Evolutionary conservation across 208 protist species (phyloP), one percentile per base, ranked within the genome.

Genomic region (Crithidia sp.): DNA sequence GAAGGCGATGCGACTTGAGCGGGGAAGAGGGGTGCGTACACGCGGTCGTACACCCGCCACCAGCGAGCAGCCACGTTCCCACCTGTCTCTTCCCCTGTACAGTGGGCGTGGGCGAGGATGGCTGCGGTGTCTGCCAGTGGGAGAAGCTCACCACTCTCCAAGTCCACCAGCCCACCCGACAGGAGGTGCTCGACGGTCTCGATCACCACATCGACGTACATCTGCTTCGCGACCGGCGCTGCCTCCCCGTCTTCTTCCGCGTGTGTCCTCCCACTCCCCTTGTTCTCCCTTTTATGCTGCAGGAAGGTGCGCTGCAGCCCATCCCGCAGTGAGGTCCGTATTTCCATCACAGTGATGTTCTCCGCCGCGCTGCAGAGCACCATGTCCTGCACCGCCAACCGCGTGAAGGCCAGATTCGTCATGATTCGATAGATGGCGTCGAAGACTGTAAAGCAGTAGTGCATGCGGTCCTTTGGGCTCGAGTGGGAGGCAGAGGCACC

Each of bases 251-350:
- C 67, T 49, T 55, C 19, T 37, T 17, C 58, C 4, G 4, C 28
- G 1, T 0, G 28, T 28, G 28, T 28, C 1, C 0, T 28, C 28
- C 28, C 28, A 28, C 28, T 28, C 28, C 1, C 28, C 0, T 28
- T 28, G 28, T 28, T 28, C 28, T 28, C 28, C 28, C 28, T 28
- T 28, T 28, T 28, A 28, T 28, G 28, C 28, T 28, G 28, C 28
- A 28, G 53, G 63, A 80, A 74, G 5, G 16, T 60, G 41, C 52
- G 54, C 36, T 60, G 74, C 41, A 95, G 49, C n/a, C 83, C 84
- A 14, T 88, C 78, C n/a, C 90, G 86, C 66, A 95, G 60, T 7
- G 94, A 95, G 28, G 89, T 96, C 9, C 94, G 84, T 47, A 98
- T 84, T 64, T 98, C 92, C 19, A 95, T 71, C 50, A 87, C 16